Evolutionary conservation across 257 asterid species (phyloP).

Genomic region (Ehretia macrophylla): DNA sequence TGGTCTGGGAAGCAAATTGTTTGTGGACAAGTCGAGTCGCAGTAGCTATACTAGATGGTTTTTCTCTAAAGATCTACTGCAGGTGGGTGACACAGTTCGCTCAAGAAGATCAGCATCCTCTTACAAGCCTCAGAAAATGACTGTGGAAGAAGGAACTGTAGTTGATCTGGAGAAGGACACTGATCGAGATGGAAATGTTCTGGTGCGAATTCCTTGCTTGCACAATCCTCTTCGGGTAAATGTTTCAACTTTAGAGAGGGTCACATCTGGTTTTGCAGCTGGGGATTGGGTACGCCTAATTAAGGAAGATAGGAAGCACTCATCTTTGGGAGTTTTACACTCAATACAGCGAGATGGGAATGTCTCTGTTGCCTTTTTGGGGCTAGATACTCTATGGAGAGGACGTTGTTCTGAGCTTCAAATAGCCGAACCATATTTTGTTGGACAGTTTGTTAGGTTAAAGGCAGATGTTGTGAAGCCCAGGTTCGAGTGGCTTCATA

Average conservation of each 20-base stretch:
- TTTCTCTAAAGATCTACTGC: constrained; percentile 53
- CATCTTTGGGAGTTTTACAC: constrained; percentile 50
- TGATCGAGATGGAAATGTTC: constrained; percentile 41
- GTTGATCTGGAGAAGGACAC: constrained; percentile 53
- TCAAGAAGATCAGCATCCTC: constrained; percentile 38
- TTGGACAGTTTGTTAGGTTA: constrained; percentile 48
- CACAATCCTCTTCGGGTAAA: constrained; percentile 42
- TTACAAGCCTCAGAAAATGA: constrained; percentile 26
- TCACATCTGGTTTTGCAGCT: constrained; percentile 46
- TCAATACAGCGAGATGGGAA: constrained; percentile 47
- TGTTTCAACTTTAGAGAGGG: constrained; percentile 41
- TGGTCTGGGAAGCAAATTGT: constrained; percentile 31
- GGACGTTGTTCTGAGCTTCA: constrained; percentile 46
- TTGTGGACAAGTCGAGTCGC: constrained; percentile 27
- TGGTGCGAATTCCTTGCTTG: constrained; percentile 40
- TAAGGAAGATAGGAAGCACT: constrained; percentile 31
- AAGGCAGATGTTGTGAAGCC: constrained; percentile 38
- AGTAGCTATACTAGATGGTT: constrained; percentile 44
- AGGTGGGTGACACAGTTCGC: constrained; percentile 54
- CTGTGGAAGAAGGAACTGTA: constrained; percentile 43
- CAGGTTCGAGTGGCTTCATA: constrained; percentile 52
- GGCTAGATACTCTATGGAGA: constrained; percentile 49
- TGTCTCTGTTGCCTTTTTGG: constrained; percentile 40
- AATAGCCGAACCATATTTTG: constrained; percentile 31
- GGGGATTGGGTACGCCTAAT: constrained; percentile 61